Evolutionary conservation across 2,329 filamentous ascomycete species (phyloP), one percentile per base, ranked within the genome.

Genomic region (Ophiostoma pallidulum): DNA sequence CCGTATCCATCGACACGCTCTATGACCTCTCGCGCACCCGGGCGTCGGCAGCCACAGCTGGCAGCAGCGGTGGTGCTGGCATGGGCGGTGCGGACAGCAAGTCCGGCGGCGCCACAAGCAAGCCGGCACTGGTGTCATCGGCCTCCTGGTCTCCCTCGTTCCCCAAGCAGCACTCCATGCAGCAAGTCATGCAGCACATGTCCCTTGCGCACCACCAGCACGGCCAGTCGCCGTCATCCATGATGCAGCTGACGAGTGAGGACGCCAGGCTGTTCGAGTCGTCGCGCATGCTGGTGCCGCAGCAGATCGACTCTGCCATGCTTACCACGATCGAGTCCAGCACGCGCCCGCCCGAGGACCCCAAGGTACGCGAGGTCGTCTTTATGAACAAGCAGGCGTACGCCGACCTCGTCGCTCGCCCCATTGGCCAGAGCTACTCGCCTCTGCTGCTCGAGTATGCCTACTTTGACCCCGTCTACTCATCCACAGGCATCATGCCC

Each of bases 1-100:
- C 84, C 14, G 77, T 78, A 6, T 87, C 83, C 2, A 87, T 90
- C 60, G 86, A 90, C 63, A 87, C 82, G 0, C 72, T 91, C 1
- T 89, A 86, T 61, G 84, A 89, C 58, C 69, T 90, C 13, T 88
- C 84, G 0, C 70, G 80, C 42, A 83, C 82, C 13, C 71, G 84
- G 18, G 71, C 73, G 1, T 72, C 71, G 1, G 66, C 64, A 1
- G 63, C 65, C 3, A 57, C 63, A 10, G 59, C 64, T 2, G 39
- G 38, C 14, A 18, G 12, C 8, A 36, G 16, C 26, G 20, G 32
- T 24, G 45, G 26, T 10, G 8, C 22, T n/a, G 47, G 32, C 20
- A 16, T 13, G 6, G 24, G 24, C 5, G 24, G 6, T 28, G 24
- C 24, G n/a, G n/a, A 16, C 22, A 28, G 16, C 7, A 38, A 19